Percentiles rank a stretch among this genome's conserved stretches.
These are phyloP conservation scores for Limnomonas spitsbergensis DNA, from an alignment of 139 green algal species.

Conservation along the genomic window DNA sequence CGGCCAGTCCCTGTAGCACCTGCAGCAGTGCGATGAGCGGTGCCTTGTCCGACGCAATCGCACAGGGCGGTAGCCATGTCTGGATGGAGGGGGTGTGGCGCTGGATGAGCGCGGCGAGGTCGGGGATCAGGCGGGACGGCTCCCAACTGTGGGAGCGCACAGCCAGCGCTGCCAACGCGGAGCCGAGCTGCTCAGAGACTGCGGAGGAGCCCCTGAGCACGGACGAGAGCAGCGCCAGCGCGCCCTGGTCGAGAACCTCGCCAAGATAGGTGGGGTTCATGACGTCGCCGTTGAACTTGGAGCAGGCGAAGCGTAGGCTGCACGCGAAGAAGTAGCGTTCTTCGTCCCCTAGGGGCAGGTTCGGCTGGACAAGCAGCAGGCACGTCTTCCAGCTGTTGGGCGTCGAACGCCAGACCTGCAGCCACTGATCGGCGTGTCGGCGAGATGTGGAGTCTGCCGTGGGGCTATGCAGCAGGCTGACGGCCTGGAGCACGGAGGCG, in stretches of 20 bases:
- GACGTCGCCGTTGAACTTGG: not conserved
- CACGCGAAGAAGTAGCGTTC: slow-evolving; percentile 7
- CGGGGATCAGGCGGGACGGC: slow-evolving; percentile 1
- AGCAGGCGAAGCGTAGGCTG: not conserved
- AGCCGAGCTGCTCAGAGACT: not conserved
- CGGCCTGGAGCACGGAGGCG: not conserved
- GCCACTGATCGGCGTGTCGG: slow-evolving; percentile 12
- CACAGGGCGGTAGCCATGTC: not conserved
- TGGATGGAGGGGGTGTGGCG: not conserved
- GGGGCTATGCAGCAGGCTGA: not conserved
- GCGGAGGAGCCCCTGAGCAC: not conserved
- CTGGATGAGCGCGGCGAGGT: not conserved
- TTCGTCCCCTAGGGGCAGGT: not conserved
- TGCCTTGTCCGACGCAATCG: not conserved
- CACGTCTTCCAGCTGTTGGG: not conserved
- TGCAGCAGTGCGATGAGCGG: slow-evolving; percentile 2
- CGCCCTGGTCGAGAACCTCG: not conserved
- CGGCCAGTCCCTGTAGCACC: not conserved
- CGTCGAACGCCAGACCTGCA: not conserved
- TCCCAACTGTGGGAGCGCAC: not conserved
- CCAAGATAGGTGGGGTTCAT: not conserved
- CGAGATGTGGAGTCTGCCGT: not conserved
- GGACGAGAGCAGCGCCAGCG: not conserved
- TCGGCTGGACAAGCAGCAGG: not conserved
- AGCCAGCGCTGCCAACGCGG: not conserved